Evolutionary conservation across 2,329 filamentous ascomycete genomes (phyloP).

Genomic region (Stachybotrys echinatus): DNA sequence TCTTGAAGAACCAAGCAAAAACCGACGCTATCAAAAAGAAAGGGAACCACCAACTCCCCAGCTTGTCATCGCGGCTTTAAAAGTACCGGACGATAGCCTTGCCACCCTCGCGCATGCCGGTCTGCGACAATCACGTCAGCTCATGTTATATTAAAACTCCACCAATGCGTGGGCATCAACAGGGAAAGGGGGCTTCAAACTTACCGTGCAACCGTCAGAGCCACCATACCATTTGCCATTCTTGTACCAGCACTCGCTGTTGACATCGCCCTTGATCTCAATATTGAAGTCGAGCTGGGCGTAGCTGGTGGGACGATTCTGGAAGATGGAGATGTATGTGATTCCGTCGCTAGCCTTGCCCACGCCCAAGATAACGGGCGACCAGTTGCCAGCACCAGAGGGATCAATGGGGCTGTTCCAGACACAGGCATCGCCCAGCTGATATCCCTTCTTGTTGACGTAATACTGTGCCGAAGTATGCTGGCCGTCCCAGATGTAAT

Average conservation of each 20-base stretch:
- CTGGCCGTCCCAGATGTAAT: constrained; percentile 73
- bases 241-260: constrained; percentile 57
- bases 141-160: neutral
- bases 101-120: constrained; percentile 34
- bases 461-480: constrained; percentile 93
- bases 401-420: constrained; percentile 56
- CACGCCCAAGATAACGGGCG: constrained; percentile 80
- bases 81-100: constrained; percentile 40
- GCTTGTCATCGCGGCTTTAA: constrained; percentile 11
- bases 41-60: neutral
- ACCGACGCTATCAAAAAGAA: neutral
- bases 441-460: constrained; percentile 75
- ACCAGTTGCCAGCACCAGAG: constrained; percentile 71
- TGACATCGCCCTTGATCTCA: constrained; percentile 63
- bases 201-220: constrained; percentile 72
- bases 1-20: neutral
- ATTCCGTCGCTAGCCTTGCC: constrained; percentile 58
- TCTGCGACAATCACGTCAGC: constrained; percentile 27
- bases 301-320: constrained; percentile 70
- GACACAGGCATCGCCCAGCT: constrained; percentile 63
- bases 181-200: constrained; percentile 25
- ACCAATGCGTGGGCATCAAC: neutral
- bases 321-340: constrained; percentile 80
- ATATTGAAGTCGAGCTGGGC: constrained; percentile 73
- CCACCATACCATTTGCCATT: constrained; percentile 57